Evolutionary conservation across 73 alveolate species (phyloP), one percentile per base, ranked within the genome.

Genomic region (Paramecium pentaurelia): DNA sequence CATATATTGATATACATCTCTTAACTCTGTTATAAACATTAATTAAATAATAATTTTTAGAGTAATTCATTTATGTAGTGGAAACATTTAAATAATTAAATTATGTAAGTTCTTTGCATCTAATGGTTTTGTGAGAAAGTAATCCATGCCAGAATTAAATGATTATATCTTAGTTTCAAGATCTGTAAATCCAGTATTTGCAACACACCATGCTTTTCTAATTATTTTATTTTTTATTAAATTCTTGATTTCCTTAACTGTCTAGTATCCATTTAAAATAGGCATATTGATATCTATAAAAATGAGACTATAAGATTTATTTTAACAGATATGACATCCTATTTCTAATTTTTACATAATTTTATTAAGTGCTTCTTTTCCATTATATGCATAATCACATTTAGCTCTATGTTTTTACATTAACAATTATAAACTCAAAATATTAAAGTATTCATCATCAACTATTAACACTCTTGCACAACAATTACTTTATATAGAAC

Each of bases 401-500:
- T 45, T 47, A 2, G 36, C 5, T 42, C 16, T 4, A 8, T 32
- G 27, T 16, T 34, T 42, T 22, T 20, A 14, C 73, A 80, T 80
- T 6, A 80, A 10, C 6, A 47, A 6, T 25, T 80, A 22, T 27
- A 80, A 14, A 47, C 77, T n/a, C 27, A 12, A 28, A 22, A 80
- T 45, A 14, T 80, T 80, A 27, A 80, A 80, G 49, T 80, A 80
- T 25, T 80, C 91, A 47, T 80, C 91, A 80, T 80, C 91, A 80
- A 80, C 77, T 8, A 80, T 80, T 25, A 80, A 49, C 12, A 80
- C 58, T 27, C 54, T 80, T 42, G 44, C 16, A 80, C 91, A 80
- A 42, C 91, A 80, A 11, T 80, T 32, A 37, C 70, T 75, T 36
- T 75, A 32, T 20, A 75, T n/a, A 10, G 40, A 20, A 8, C 37